These are phyloP conservation scores for Sisymbrium irio DNA, from an alignment of 345 rosid genomes.

Conservation along the genomic window DNA sequence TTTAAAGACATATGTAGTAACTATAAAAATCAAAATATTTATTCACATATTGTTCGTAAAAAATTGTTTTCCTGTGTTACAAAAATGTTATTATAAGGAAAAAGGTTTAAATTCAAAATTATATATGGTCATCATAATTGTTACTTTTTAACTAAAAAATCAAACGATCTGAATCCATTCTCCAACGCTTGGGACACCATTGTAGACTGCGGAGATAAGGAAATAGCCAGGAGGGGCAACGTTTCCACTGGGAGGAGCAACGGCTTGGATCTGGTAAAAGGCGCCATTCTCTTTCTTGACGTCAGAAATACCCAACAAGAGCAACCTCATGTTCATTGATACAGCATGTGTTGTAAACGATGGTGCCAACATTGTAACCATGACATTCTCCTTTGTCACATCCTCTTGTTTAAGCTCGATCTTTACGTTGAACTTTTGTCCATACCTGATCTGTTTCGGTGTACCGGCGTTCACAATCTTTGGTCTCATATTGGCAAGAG, in stretches of 20 bases:
- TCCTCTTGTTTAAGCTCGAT: slow-evolving; percentile 7
- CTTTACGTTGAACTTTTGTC: slow-evolving; percentile 22
- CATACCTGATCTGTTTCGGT: slow-evolving; percentile 27
- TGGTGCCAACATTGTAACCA: slow-evolving; percentile 55
- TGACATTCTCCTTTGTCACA: slow-evolving; percentile 17
- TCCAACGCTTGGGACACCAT: slow-evolving; percentile 49
- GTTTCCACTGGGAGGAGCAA: slow-evolving; percentile 42
- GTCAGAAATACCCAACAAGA: slow-evolving; percentile 29
- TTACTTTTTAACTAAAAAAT: background rate
- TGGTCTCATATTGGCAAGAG: slow-evolving; percentile 29
- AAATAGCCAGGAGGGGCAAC: slow-evolving; percentile 64
- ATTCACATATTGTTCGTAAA: background rate
- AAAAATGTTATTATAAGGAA: background rate
- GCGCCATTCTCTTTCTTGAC: slow-evolving; percentile 11
- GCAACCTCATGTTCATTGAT: slow-evolving; percentile 63
- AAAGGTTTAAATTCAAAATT: background rate
- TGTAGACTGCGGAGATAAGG: slow-evolving; percentile 41
- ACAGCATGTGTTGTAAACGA: slow-evolving; percentile 64
- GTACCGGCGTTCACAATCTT: slow-evolving; percentile 24
- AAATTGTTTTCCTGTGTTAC: background rate
- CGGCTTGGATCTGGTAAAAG: slow-evolving; percentile 17
- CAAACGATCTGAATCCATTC: slow-evolving; percentile 52
- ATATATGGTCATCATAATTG: background rate
- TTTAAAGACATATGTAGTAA: background rate
- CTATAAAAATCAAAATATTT: background rate